Percentiles rank a stretch among this genome's conserved stretches.
Evolutionary conservation across 116 monocot species (phyloP).

Genomic region (Dioscorea cayenensis): DNA sequence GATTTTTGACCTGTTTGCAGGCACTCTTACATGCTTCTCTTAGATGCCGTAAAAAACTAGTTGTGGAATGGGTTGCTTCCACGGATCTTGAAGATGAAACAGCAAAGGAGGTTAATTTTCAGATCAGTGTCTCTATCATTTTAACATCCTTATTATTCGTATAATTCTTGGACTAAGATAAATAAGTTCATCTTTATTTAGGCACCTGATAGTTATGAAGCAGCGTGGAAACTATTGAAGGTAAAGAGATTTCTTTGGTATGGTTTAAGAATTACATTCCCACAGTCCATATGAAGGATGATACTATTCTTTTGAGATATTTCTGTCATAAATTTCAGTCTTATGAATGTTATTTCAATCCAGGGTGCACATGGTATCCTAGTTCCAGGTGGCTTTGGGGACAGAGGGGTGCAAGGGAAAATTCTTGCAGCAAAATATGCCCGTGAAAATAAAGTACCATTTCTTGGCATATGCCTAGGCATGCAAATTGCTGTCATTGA

Average conservation of each 20-base stretch:
- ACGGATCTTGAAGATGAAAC: conserved; percentile 68
- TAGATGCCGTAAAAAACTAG: conserved; percentile 50
- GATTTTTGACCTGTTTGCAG: conserved; percentile 18
- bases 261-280: not conserved
- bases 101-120: conserved; percentile 39
- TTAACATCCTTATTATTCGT: not conserved
- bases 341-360: not conserved
- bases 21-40: conserved; percentile 90
- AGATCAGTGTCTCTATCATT: not conserved
- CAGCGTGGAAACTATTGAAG: conserved; percentile 70
- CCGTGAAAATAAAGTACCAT: conserved; percentile 85
- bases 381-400: conserved; percentile 94
- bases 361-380: conserved; percentile 71
- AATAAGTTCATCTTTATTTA: conserved; percentile 23
- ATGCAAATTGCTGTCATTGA: conserved; percentile 96
- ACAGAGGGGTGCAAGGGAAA: conserved; percentile 81
- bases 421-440: conserved; percentile 90
- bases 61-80: conserved; percentile 79
- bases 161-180: not conserved
- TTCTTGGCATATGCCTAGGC: conserved; percentile 87
- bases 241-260: conserved; percentile 18
- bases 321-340: not conserved
- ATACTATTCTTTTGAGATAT: not conserved
- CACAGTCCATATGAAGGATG: not conserved
- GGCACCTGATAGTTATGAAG: conserved; percentile 58